Percentiles rank a stretch among this genome's conserved stretches.
These are phyloP conservation scores for Paramecium biaurelia DNA, from an alignment of 73 alveolate species.

Conservation along the genomic window DNA sequence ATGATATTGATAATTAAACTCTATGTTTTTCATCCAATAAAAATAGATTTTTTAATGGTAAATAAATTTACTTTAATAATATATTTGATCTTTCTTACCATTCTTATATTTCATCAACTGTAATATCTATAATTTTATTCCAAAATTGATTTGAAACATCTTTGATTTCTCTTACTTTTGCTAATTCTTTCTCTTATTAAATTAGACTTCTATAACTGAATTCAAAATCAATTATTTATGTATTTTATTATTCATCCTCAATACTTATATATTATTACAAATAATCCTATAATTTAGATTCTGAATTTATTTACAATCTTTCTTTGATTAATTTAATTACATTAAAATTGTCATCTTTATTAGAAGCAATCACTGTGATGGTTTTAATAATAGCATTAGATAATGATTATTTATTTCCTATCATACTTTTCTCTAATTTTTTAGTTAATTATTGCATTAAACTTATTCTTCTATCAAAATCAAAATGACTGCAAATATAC, in stretches of 20 bases:
- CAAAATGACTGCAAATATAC: background rate
- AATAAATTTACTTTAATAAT: background rate
- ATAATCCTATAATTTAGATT: background rate
- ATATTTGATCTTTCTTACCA: conserved; percentile 43
- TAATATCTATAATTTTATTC: conserved; percentile 29
- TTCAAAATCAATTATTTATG: background rate
- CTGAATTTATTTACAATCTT: background rate
- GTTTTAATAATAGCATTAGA: background rate
- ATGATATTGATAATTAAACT: background rate
- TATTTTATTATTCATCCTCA: background rate
- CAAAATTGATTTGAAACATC: conserved; percentile 8
- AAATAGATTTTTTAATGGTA: conserved; percentile 20
- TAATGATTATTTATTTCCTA: background rate
- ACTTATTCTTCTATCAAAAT: conserved; percentile 10
- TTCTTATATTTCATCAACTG: conserved; percentile 10
- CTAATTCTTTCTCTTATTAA: conserved; percentile 24
- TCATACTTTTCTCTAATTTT: background rate
- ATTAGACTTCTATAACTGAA: conserved; percentile 41
- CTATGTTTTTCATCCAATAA: conserved; percentile 27
- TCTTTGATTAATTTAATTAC: background rate
- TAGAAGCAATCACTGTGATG: background rate
- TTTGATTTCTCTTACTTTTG: conserved; percentile 28
- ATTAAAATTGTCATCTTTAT: conserved; percentile 32
- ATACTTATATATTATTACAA: background rate
- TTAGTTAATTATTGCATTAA: background rate